Conservation (phyloP, 495 filamentous ascomycete species). For the Elaphomyces granulatus region DNA sequence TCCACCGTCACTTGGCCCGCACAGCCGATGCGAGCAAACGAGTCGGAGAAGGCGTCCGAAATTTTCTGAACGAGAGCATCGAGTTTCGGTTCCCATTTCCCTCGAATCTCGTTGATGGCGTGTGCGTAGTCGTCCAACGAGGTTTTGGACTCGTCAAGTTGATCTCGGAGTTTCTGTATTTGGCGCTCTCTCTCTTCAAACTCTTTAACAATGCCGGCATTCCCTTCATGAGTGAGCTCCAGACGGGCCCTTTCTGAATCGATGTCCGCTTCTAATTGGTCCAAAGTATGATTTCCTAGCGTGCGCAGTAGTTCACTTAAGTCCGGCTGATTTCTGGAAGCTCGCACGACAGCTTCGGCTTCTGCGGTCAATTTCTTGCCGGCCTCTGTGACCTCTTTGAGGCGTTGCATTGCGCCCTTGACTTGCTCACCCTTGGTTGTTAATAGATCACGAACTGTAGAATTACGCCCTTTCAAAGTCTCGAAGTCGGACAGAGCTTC, state of each 20-base stretch:
- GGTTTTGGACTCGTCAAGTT: conserved; percentile 28
- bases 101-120: conserved; percentile 43
- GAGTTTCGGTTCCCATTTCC: conserved; percentile 69
- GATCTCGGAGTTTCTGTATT: conserved; percentile 40
- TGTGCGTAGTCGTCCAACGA: conserved; percentile 36
- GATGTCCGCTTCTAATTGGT: conserved; percentile 60
- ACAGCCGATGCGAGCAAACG: conserved; percentile 85
- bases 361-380: conserved; percentile 23
- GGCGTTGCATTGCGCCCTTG: conserved; percentile 18
- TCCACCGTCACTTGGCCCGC: conserved; percentile 76
- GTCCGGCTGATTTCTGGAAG: conserved; percentile 10
- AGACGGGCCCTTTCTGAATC: conserved; percentile 58
- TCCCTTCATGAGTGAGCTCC: conserved; percentile 65
- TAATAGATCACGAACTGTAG: conserved; percentile 39
- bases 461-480: conserved; percentile 45
- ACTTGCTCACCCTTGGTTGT: conserved; percentile 30
- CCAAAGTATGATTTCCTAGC: conserved; percentile 35
- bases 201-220: conserved; percentile 59
- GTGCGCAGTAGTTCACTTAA: conserved; percentile 18
- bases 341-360: conserved; percentile 17
- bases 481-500: conserved; percentile 72
- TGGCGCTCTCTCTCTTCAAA: conserved; percentile 55
- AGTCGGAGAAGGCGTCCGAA: conserved; percentile 75
- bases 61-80: conserved; percentile 67
- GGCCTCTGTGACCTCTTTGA: conserved; percentile 16